A percentile compares a stretch with the other conserved stretches of the same genome.
Conservation (phyloP, 2,329 filamentous ascomycete genomes). For the Monosporascus sp. region DNA sequence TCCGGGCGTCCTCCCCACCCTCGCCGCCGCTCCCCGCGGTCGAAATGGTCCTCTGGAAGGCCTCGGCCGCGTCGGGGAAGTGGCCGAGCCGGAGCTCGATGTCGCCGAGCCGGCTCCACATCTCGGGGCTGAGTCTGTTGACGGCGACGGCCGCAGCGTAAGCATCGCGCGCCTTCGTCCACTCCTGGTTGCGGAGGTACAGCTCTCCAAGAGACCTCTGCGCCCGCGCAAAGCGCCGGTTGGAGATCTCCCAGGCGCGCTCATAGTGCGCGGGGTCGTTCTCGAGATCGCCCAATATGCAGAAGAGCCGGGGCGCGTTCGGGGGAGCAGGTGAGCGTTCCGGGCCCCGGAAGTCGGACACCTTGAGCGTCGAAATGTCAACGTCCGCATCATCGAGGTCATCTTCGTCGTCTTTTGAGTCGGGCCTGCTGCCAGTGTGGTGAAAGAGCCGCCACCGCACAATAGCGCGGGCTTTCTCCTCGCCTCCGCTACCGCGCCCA, state of each 20-base stretch:
- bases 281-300: slow-evolving; percentile 88
- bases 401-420: slow-evolving; percentile 16
- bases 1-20: slow-evolving; percentile 84
- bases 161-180: slow-evolving; percentile 65
- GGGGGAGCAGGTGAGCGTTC: slow-evolving; percentile 66
- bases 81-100: slow-evolving; percentile 72
- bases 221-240: slow-evolving; percentile 73
- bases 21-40: slow-evolving; percentile 44
- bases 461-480: slow-evolving; percentile 75
- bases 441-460: slow-evolving; percentile 76
- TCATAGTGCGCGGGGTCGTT: slow-evolving; percentile 69
- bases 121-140: slow-evolving; percentile 74
- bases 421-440: slow-evolving; percentile 38
- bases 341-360: slow-evolving; percentile 50
- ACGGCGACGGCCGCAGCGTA: slow-evolving; percentile 73
- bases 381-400: slow-evolving; percentile 47
- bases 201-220: slow-evolving; percentile 81
- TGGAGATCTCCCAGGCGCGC: slow-evolving; percentile 82
- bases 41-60: slow-evolving; percentile 77
- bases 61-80: slow-evolving; percentile 74
- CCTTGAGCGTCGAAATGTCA: slow-evolving; percentile 52
- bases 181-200: slow-evolving; percentile 62
- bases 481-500: slow-evolving; percentile 51
- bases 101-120: slow-evolving; percentile 90
- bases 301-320: slow-evolving; percentile 83